A percentile compares a stretch with the other conserved stretches of the same genome.
Evolutionary conservation across 208 protist species (phyloP).

Genomic region (Leishmania arabica): DNA sequence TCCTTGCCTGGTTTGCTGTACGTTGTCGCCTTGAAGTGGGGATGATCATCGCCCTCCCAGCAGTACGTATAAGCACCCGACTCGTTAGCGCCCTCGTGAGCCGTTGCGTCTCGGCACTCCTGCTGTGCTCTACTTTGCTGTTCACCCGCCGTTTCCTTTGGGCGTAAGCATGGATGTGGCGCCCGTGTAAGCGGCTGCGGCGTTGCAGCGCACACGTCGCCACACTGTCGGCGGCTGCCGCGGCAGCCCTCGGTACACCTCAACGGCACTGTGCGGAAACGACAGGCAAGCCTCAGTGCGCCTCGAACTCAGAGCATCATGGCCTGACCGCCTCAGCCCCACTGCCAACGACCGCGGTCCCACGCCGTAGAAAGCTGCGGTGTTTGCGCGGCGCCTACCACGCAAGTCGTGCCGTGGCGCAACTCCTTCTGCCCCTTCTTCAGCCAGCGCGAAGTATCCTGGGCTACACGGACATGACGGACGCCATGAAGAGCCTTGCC

Average conservation of each 20-base stretch:
- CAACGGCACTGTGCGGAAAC: neutral
- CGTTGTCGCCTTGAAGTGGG: neutral
- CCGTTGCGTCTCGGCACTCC: neutral
- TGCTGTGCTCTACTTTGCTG: neutral
- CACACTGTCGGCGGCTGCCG: neutral
- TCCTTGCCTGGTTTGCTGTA: neutral
- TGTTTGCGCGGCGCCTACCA: slow-evolving; percentile 32
- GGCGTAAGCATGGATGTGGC: slow-evolving; percentile 3
- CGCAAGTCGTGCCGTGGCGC: slow-evolving; percentile 26
- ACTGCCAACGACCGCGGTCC: neutral
- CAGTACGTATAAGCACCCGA: neutral
- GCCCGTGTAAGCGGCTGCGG: neutral
- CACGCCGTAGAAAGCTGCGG: slow-evolving; percentile 4
- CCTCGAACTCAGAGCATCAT: neutral
- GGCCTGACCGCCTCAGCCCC: neutral
- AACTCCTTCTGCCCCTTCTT: slow-evolving; percentile 27
- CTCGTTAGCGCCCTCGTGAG: neutral
- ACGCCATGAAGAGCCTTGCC: neutral
- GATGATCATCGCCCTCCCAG: neutral
- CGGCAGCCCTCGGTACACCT: neutral
- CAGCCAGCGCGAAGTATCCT: neutral
- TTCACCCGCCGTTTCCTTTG: neutral
- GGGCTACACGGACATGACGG: neutral
- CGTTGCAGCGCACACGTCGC: neutral
- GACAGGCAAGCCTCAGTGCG: neutral